A percentile compares a stretch with the other conserved stretches of the same genome.
Evolutionary conservation across 192 early-diverging fungal species (phyloP).

Genomic region (Backusella parvicylindrica): DNA sequence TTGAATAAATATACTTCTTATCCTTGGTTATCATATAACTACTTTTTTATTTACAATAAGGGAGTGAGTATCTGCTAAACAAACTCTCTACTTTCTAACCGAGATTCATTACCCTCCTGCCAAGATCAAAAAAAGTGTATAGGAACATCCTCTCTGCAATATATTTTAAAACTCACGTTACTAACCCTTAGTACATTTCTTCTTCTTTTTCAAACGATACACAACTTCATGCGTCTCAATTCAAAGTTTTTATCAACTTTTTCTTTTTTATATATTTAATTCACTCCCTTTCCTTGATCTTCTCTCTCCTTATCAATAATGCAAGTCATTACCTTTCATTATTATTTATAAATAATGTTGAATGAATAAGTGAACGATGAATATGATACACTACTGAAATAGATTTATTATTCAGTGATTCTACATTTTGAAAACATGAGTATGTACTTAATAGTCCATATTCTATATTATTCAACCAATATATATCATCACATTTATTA

Average conservation of each 20-base stretch:
- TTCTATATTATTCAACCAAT: not conserved
- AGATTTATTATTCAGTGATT: not conserved
- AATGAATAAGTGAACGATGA: not conserved
- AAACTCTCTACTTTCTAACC: not conserved
- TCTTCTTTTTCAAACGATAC: not conserved
- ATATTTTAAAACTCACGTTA: not conserved
- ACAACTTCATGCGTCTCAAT: not conserved
- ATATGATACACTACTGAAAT: not conserved
- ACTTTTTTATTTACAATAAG: not conserved
- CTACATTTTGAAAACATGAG: not conserved
- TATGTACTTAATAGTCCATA: not conserved
- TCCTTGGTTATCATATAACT: not conserved
- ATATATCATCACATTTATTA: not conserved
- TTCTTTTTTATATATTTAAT: not conserved
- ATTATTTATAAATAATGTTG: too few species aligned
- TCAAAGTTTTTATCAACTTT: not conserved
- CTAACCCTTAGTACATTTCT: not conserved
- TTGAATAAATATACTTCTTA: not conserved
- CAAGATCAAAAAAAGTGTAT: not conserved
- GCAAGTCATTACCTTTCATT: not conserved
- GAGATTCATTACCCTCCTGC: not conserved
- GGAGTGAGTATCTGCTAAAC: not conserved
- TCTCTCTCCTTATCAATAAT: not conserved
- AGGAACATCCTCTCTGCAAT: not conserved
- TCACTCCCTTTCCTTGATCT: not conserved